Conservation (phyloP, 441 rosid species). For the Hura crepitans region DNA sequence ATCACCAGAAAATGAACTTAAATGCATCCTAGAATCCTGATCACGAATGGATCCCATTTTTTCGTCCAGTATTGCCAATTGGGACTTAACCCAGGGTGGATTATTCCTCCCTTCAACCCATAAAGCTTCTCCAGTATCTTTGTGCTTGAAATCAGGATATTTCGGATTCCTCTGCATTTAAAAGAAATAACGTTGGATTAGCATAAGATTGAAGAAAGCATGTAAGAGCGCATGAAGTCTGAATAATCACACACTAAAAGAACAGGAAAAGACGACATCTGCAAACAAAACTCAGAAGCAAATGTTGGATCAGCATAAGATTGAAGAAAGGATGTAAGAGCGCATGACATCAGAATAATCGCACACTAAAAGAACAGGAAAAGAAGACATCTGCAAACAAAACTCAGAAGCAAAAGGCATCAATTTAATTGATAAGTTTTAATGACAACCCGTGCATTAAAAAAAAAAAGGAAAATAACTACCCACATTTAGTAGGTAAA, state of each 20-base stretch:
- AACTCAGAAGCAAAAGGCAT: neutral
- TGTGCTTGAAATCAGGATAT: constrained; percentile 70
- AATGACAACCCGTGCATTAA: neutral
- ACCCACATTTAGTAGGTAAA: neutral
- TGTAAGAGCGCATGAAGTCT: neutral
- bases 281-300: neutral
- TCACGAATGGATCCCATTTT: constrained; percentile 35
- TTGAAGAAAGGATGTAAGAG: neutral
- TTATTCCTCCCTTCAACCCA: constrained; percentile 62
- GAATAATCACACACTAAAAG: too few relatives aligned
- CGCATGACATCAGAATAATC: neutral
- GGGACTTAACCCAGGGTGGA: constrained; percentile 63
- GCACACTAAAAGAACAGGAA: too few relatives aligned
- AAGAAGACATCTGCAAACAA: neutral
- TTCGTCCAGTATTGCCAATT: constrained; percentile 45
- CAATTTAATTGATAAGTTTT: neutral
- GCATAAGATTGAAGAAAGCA: neutral
- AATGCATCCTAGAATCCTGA: constrained; percentile 29
- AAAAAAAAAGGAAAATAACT: neutral
- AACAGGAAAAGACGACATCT: too few relatives aligned
- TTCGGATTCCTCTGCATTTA: constrained; percentile 52
- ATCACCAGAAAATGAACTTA: constrained; percentile 32
- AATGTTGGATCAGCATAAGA: neutral
- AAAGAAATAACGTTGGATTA: neutral
- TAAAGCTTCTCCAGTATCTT: constrained; percentile 68